Conservation (phyloP, 352 stramenopile genomes). For the Phytopythium mirpurense region DNA sequence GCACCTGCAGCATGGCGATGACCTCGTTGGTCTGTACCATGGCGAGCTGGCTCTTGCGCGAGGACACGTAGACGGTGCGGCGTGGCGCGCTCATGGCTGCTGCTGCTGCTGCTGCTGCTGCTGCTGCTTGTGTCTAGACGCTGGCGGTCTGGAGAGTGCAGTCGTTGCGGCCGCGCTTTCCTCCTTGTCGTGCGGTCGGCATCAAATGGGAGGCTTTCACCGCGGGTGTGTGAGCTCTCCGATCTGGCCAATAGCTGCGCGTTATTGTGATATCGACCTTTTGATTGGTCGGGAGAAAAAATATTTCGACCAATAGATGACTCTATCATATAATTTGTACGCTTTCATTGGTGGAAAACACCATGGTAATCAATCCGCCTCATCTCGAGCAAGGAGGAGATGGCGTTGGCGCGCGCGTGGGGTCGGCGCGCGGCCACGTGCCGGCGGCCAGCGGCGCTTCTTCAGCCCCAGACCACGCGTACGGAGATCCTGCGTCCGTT, state of each 20-base stretch:
- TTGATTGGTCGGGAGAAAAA: not conserved
- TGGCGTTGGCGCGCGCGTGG: not conserved
- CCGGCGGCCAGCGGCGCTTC: not conserved
- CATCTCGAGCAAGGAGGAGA: not conserved
- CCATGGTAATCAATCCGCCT: not conserved
- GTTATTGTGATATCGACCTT: no score
- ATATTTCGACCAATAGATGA: no score
- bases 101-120: not conserved
- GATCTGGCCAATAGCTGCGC: not conserved
- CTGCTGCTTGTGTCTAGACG: not conserved
- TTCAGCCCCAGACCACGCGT: not conserved
- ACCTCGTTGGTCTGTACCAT: conserved; percentile 87
- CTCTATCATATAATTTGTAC: no score
- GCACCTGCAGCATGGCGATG: conserved; percentile 67
- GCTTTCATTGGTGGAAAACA: no score
- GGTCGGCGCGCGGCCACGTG: not conserved
- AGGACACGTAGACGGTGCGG: conserved; percentile 76
- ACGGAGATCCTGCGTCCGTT: not conserved
- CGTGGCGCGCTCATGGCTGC: conserved; percentile 12
- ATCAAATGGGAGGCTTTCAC: no score
- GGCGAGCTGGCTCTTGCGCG: conserved; percentile 84
- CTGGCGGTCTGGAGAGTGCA: not conserved
- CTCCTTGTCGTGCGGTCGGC: not conserved
- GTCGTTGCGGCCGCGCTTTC: not conserved
- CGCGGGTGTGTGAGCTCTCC: no score